phyloP scores from a whole-genome alignment of 2,329 filamentous ascomycete genomes.

The Aspergillus quadrilineatus region DNA sequence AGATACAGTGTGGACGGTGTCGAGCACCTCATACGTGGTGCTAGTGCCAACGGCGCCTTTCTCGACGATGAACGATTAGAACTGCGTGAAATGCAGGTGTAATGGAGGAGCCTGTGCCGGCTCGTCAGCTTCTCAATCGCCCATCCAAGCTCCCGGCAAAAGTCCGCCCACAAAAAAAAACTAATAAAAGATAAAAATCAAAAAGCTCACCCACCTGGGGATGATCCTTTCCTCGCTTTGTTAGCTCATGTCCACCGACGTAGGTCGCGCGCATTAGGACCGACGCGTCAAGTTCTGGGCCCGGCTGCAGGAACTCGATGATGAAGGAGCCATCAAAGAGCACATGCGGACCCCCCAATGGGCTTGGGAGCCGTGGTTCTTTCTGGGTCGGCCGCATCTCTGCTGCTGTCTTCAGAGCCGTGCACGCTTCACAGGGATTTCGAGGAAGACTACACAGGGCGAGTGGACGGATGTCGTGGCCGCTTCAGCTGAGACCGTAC shows the following conservation, averaged over 20 bases:
- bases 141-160: background rate
- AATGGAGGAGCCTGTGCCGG: conserved; percentile 4
- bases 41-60: conserved; percentile 4
- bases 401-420: background rate
- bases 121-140: too few species aligned
- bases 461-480: too few species aligned
- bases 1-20: conserved; percentile 7
- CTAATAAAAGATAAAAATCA: too few species aligned
- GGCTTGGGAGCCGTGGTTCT: conserved; percentile 4
- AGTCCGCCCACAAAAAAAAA: background rate
- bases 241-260: conserved; percentile 1
- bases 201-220: background rate
- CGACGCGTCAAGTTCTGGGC: conserved; percentile 6
- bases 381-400: background rate
- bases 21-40: conserved; percentile 5
- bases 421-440: background rate
- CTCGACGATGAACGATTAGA: conserved; percentile 10
- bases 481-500: too few species aligned
- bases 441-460: background rate
- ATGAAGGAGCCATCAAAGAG: conserved; percentile 14
- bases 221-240: conserved; percentile 8
- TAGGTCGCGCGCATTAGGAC: conserved; percentile 14
- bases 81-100: conserved; percentile 11
- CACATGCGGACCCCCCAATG: conserved; percentile 9
- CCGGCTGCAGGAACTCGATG: conserved; percentile 11